Evolutionary conservation across 768 basidiomycete genomes (phyloP), one percentile per base, ranked within the genome.

Genomic region (Scleroderma citrinum): DNA sequence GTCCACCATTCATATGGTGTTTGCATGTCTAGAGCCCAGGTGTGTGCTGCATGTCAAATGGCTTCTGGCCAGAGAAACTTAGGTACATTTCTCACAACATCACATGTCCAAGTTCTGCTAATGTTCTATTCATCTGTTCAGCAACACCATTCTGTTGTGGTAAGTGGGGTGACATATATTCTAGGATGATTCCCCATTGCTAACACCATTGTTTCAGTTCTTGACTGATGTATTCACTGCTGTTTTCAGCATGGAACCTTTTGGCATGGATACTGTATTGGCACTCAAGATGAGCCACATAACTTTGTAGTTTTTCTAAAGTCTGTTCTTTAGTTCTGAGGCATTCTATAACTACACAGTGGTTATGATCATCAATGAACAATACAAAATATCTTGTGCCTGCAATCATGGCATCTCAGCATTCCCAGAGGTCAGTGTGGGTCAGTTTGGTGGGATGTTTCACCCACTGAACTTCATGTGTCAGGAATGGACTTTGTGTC

Each of bases 121-220:
- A 35, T 1, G 65, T 70, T 7, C 57, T 51, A 41, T 72, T 70
- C 14, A 66, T 59, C 5, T 64, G 48, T 43, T 76, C 71, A 0
- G 71, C 61, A 45, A 59, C 53, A 17, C 58, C 67, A 53, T 71
- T 71, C 23, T 70, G 66, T 0, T 63, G 53, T 5, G 66, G 67
- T 19, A 67, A 64, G 43, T 72, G 69, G 11, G 67, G 71, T 19
- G 63, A 63, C 0, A 57, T 65, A 0, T 53, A 52, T 35, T 71
- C 58, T 2, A 68, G 52, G 1, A 47, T 51, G 12, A 67, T 65
- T 3, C 69, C 69, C 8, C 58, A 48, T 0, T 35, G 7, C 2
- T 36, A 49, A 26, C 56, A 55, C 54, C 61, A 68, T 1, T 43
- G 13, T 44, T 58, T 60, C 64, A 37, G n/a, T 17, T 37, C n/a